phyloP scores from a whole-genome alignment of 345 rosid species.

The Dovyalis caffra region DNA sequence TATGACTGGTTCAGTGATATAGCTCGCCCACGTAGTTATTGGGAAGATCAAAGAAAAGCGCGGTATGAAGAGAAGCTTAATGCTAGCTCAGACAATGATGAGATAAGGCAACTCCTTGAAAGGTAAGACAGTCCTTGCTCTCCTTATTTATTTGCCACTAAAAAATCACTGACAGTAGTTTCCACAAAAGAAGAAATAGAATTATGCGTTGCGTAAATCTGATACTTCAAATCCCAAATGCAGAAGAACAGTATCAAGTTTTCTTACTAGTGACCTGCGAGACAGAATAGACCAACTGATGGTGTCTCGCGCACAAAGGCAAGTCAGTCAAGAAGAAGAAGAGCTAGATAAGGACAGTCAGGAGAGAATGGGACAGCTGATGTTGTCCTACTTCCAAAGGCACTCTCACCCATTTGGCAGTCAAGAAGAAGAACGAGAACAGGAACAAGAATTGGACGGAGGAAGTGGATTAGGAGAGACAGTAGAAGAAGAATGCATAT shows the following conservation, averaged over 20 bases:
- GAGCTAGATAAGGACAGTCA: constrained; percentile 23
- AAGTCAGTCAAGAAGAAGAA: constrained; percentile 28
- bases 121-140: constrained; percentile 38
- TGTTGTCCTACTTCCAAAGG: constrained; percentile 28
- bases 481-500: constrained; percentile 2
- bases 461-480: constrained; percentile 7
- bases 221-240: constrained; percentile 10
- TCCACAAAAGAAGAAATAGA: neutral
- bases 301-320: constrained; percentile 44
- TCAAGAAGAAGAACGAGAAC: constrained; percentile 10
- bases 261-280: constrained; percentile 64
- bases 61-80: constrained; percentile 73
- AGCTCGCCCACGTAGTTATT: constrained; percentile 78
- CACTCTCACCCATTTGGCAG: constrained; percentile 11
- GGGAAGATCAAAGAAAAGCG: constrained; percentile 71
- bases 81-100: constrained; percentile 48
- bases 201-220: neutral
- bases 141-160: neutral
- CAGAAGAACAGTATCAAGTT: constrained; percentile 78
- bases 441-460: constrained; percentile 1
- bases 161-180: neutral
- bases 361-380: constrained; percentile 33
- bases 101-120: constrained; percentile 64
- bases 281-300: constrained; percentile 69
- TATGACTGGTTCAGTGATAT: constrained; percentile 74